phyloP scores from a whole-genome alignment of 345 rosid species.

The Rhizophora apiculata region DNA sequence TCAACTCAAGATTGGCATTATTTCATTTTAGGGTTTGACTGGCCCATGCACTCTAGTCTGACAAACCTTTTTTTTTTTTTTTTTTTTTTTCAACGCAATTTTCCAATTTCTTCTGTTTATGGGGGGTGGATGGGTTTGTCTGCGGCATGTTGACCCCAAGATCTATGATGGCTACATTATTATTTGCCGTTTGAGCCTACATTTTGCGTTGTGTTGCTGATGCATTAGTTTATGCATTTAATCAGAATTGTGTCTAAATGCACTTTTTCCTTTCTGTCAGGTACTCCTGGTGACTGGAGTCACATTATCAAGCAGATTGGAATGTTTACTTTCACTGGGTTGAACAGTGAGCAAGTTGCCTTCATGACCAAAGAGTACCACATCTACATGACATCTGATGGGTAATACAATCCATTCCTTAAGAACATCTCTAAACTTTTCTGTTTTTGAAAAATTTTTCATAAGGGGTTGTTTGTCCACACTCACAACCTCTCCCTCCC shows the following conservation, averaged over 20 bases:
- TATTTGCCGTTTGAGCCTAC: neutral
- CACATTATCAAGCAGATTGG: conserved; percentile 29
- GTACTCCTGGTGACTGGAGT: conserved; percentile 28
- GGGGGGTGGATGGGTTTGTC: no score
- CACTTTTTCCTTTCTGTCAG: conserved; percentile 6
- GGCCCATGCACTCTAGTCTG: no score
- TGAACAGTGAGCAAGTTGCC: conserved; percentile 25
- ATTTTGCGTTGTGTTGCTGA: neutral
- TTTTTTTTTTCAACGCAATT: neutral
- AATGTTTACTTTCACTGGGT: conserved; percentile 30
- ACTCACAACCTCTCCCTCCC: no score
- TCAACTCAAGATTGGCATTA: neutral
- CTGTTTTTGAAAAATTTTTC: no score
- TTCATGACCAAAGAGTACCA: conserved; percentile 30
- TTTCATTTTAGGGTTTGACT: no score
- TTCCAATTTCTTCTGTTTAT: neutral
- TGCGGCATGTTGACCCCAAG: no score
- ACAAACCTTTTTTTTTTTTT: neutral
- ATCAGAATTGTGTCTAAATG: conserved; percentile 1
- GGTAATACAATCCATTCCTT: conserved; percentile 9
- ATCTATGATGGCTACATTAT: neutral
- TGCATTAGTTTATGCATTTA: neutral
- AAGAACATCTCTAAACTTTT: neutral
- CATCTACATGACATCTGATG: conserved; percentile 29
- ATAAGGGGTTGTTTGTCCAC: no score